Conservation (phyloP, 495 filamentous ascomycete genomes). For the Penicillium subrubescens region DNA sequence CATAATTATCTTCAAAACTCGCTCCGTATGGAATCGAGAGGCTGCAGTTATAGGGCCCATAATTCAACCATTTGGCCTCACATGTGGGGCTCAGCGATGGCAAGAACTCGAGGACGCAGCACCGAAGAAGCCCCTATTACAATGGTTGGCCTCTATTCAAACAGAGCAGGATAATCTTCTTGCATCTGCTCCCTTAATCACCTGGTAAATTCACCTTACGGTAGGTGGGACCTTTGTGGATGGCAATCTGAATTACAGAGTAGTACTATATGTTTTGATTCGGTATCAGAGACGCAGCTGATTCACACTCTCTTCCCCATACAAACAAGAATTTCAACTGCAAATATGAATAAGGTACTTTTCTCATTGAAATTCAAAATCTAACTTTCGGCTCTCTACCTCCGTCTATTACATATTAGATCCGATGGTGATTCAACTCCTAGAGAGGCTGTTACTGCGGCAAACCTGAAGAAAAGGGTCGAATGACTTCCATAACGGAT, state of each 20-base stretch:
- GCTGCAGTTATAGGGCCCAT: background rate
- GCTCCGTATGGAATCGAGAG: background rate
- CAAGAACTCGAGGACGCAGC: background rate
- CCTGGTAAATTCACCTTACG: background rate
- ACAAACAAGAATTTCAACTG: too few relatives aligned
- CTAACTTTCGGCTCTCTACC: too few relatives aligned
- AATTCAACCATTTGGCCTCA: background rate
- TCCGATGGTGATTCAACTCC: too few relatives aligned
- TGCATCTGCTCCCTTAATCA: background rate
- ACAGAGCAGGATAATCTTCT: background rate
- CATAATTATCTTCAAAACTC: background rate
- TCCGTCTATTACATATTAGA: too few relatives aligned
- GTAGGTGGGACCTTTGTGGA: background rate
- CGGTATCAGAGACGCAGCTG: background rate
- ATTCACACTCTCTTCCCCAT: background rate
- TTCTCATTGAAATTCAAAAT: too few relatives aligned
- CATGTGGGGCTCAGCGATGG: background rate
- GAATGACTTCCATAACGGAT: too few relatives aligned
- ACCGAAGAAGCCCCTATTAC: background rate
- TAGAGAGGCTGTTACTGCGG: too few relatives aligned
- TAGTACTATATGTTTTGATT: background rate
- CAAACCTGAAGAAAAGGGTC: too few relatives aligned
- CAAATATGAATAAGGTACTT: too few relatives aligned
- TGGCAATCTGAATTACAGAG: background rate
- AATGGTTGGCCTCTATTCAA: background rate